Base-by-base conservation (phyloP, 371 early-diverging fungal genomes). In the Mucor mucedo region DNA sequence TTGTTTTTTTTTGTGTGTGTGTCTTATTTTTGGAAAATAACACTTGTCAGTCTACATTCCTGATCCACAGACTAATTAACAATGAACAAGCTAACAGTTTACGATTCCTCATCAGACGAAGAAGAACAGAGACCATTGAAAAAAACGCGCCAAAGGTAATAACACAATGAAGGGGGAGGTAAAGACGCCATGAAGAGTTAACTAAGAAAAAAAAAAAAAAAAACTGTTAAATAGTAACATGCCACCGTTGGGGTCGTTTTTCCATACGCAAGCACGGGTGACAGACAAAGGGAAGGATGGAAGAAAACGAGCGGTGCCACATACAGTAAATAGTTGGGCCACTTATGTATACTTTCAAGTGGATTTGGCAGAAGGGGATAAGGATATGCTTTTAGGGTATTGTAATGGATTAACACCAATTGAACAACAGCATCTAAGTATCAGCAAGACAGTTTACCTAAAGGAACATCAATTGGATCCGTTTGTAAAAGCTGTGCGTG, bases 311-410 rank as follows among this genome's bases (percentile, higher is more conserved):
- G 58, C 68, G 9, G 60, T 68, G 8, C 73, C 74, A 3, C 77
- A 76, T 60, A 49, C 38, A 29, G 54, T 29, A 1, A 67, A 78
- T 16, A 78, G 65, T 45, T 81, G 82, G 82, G 74, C 79, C 13
- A 77, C 75, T 0, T 72, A 76, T 44, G 74, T 82, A 2, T 82
- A 82, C 50, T 62, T 69, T 9, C 65, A 75, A 68, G 68, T 62
- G 21, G 59, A 68, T 10, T 8, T 68, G 21, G 21, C 21, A 3
- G 38, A 54, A 11, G 29, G 33, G n/a, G 59, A 58, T 49, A 9
- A 48, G 54, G 2, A 14, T 8, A 28, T 4, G 54, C n/a, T 42
- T n/a, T 32, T 58, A 6, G 41, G 52, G 8, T 14, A 45, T 29
- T 28, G 39, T 1, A 41, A 30, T n/a, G 47, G 30, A 2, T 30